Evolutionary conservation across 1,139 yeast species (phyloP), one percentile per base, ranked within the genome.

Genomic region (Pneumocystis carinii): DNA sequence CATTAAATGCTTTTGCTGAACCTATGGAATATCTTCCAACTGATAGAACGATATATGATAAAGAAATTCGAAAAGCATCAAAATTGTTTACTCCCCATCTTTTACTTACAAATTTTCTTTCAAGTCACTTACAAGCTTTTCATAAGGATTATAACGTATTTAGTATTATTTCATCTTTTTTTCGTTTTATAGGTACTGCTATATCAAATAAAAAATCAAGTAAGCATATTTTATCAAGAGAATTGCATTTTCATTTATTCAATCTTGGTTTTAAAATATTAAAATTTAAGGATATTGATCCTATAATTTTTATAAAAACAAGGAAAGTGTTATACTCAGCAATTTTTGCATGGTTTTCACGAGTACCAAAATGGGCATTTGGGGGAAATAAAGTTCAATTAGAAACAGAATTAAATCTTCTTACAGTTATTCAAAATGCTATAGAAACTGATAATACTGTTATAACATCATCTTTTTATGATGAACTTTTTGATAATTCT

Each of bases 21-120:
- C 79, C 78, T 66, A 92, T 92, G 98, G 95, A 88, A 69, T 94
- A 94, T 71, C 78, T 90, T 0, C 97, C 98, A 17, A 84, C 95
- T 62, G 85, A 87, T 74, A 84, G 83, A 68, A 78, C 78, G 59
- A 79, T 76, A 10, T 78, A 85, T 29, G 64, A 63, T 55, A 66
- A 64, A 59, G 67, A 66, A 55, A 68, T 65, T n/a, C 67, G 68
- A 17, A 55, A n/a, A 80, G 82, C 65, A 80, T 80, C 67, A 74
- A 77, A 78, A 62, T 74, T 78, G n/a, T 78, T 89, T 69, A 85
- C 84, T 64, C 88, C 95, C 0, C 97, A 92, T 72, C 75, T 82
- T 62, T 79, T 81, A 67, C 78, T 92, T 36, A 82, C 88, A 63
- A 77, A 83, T 63, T 81, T 90, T 71, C 80, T 92, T 69, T 75